A percentile compares a stretch with the other conserved stretches of the same genome.
These are phyloP conservation scores for Stromatinia cepivora DNA, from an alignment of 2,329 filamentous ascomycete genomes.

Conservation along the genomic window DNA sequence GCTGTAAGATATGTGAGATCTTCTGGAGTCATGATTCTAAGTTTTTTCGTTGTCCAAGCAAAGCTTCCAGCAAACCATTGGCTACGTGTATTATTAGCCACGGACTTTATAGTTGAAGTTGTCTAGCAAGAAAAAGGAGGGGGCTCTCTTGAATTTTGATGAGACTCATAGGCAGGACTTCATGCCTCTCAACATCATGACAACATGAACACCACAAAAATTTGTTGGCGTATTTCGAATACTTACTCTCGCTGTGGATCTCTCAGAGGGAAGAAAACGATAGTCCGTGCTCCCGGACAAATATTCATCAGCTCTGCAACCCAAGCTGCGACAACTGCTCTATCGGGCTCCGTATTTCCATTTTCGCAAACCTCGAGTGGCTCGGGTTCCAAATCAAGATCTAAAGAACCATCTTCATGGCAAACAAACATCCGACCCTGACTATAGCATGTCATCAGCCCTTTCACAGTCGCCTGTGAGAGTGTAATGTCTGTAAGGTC, in stretches of 20 bases:
- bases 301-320: slow-evolving; percentile 31
- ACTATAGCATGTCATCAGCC: slow-evolving; percentile 28
- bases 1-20: slow-evolving; percentile 51
- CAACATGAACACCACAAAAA: background rate
- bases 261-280: slow-evolving; percentile 51
- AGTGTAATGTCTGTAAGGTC: slow-evolving; percentile 10
- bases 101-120: background rate
- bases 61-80: slow-evolving; percentile 52
- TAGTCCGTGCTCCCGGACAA: slow-evolving; percentile 47
- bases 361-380: slow-evolving; percentile 10
- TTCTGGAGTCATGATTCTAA: slow-evolving; percentile 46
- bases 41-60: slow-evolving; percentile 47
- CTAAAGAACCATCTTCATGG: slow-evolving; percentile 25
- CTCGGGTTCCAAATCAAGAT: slow-evolving; percentile 8
- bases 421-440: slow-evolving; percentile 33
- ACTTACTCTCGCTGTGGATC: slow-evolving; percentile 44
- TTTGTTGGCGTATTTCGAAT: background rate
- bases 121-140: no score
- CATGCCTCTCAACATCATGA: background rate
- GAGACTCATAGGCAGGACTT: background rate
- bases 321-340: slow-evolving; percentile 21
- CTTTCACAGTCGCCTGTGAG: slow-evolving; percentile 26
- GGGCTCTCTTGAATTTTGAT: no score
- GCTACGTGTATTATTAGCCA: slow-evolving; percentile 10
- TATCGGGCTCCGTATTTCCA: slow-evolving; percentile 17